Percentiles rank a stretch among this genome's conserved stretches.
Conservation (phyloP, 176 grass and related monocot species). For the Carex pumila region DNA sequence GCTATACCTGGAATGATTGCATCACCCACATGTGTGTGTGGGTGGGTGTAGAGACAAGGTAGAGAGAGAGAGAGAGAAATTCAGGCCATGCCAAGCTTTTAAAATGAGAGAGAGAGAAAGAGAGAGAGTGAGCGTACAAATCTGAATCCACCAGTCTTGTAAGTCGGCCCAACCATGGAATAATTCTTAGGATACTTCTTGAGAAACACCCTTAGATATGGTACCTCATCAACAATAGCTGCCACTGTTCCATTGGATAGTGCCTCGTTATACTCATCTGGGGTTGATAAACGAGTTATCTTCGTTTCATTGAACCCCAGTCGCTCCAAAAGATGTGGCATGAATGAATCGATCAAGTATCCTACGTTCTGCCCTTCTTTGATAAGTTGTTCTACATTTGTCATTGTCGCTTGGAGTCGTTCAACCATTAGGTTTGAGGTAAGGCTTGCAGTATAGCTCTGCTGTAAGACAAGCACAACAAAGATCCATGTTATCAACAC, state of each 20-base stretch:
- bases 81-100: too few species aligned
- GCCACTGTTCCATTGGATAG: conserved; percentile 58
- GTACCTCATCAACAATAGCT: conserved; percentile 78
- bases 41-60: neutral
- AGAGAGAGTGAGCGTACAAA: conserved; percentile 50
- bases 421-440: conserved; percentile 74
- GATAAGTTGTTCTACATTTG: conserved; percentile 46
- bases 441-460: conserved; percentile 84
- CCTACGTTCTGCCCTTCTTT: conserved; percentile 42
- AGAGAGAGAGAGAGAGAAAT: neutral
- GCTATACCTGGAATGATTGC: neutral
- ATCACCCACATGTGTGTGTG: neutral
- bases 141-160: conserved; percentile 78
- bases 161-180: conserved; percentile 59
- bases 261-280: conserved; percentile 48
- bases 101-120: neutral
- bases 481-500: conserved; percentile 63
- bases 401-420: conserved; percentile 68
- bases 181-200: conserved; percentile 38
- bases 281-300: conserved; percentile 40
- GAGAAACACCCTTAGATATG: conserved; percentile 72
- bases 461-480: conserved; percentile 69
- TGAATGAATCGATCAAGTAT: conserved; percentile 67
- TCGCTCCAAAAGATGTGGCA: conserved; percentile 46
- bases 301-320: conserved; percentile 21